phyloP scores from a whole-genome alignment of 495 filamentous ascomycete species.

The Penicillium coprophilum region DNA sequence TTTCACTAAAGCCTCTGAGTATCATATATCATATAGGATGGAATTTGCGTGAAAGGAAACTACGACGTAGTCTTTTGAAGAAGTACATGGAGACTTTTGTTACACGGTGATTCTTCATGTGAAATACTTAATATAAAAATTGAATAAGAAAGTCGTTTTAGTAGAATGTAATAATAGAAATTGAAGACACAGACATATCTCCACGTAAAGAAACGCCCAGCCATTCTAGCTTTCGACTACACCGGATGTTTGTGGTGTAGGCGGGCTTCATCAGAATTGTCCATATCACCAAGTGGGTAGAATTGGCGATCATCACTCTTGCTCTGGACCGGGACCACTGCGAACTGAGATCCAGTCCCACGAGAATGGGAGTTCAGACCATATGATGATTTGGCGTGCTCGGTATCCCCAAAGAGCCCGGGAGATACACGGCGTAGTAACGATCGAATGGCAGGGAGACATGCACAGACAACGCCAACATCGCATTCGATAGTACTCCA shows the following conservation, averaged over 20 bases:
- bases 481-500: conserved; percentile 39
- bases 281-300: conserved; percentile 28
- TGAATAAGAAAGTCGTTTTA: neutral
- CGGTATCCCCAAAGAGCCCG: conserved; percentile 28
- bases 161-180: neutral
- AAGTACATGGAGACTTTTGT: neutral
- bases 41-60: neutral
- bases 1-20: neutral
- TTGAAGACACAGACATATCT: neutral
- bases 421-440: conserved; percentile 29
- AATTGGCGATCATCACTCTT: conserved; percentile 24
- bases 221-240: neutral
- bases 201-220: neutral
- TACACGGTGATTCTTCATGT: no score
- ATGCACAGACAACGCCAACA: conserved; percentile 37
- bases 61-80: neutral
- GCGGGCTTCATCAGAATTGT: conserved; percentile 25
- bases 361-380: conserved; percentile 22
- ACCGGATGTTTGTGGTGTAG: conserved; percentile 11
- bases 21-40: neutral
- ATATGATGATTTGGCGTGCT: conserved; percentile 21
- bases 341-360: conserved; percentile 22
- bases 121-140: neutral
- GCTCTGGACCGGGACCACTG: conserved; percentile 17
- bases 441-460: conserved; percentile 34